Evolutionary conservation across 139 green algal species (phyloP).

Genomic region (Chlorella sp.): DNA sequence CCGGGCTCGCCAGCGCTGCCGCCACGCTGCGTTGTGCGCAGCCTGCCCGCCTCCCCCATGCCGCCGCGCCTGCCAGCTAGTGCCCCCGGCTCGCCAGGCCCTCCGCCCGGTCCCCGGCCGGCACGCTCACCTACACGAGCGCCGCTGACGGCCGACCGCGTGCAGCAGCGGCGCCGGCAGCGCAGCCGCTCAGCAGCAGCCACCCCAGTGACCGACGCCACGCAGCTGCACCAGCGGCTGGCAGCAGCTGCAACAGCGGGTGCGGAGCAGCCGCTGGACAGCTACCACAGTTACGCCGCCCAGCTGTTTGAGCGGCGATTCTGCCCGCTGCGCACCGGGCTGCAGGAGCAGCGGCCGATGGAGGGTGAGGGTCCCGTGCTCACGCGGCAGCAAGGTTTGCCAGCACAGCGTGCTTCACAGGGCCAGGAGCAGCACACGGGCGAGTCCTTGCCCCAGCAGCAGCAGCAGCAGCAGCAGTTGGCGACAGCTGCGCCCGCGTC

Average conservation of each 20-base stretch:
- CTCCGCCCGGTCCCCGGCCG: neutral
- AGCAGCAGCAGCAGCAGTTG: neutral
- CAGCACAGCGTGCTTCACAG: neutral
- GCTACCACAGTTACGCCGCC: neutral
- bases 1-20: neutral
- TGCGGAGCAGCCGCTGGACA: neutral
- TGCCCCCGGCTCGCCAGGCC: neutral
- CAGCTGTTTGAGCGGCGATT: slow-evolving; percentile 13
- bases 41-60: neutral
- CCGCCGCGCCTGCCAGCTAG: neutral
- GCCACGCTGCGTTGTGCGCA: neutral
- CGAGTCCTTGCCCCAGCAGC: neutral
- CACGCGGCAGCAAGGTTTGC: neutral
- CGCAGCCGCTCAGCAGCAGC: neutral
- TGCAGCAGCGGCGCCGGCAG: neutral
- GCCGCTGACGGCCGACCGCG: neutral
- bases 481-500: neutral
- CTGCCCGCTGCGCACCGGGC: neutral
- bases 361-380: neutral
- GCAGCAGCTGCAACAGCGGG: neutral
- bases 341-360: neutral
- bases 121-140: neutral
- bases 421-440: neutral
- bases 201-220: neutral
- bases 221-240: neutral